Evolutionary conservation across 345 rosid species (phyloP).

Genomic region (Hibiscus tridactylites): DNA sequence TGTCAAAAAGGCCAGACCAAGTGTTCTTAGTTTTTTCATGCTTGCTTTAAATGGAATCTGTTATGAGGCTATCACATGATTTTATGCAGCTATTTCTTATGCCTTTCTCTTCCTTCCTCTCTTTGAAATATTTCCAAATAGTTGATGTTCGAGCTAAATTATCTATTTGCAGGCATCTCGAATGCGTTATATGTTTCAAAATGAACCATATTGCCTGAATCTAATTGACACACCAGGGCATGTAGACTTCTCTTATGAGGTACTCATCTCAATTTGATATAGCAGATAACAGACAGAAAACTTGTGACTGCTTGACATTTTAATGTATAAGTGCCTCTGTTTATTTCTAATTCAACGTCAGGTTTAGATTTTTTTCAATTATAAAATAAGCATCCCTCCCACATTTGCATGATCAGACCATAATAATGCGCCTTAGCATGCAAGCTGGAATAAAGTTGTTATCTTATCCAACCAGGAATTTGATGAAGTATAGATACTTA

Average conservation of each 20-base stretch:
- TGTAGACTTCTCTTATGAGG: slow-evolving; percentile 98
- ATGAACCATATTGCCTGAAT: slow-evolving; percentile 70
- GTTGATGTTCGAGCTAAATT: slow-evolving; percentile 1
- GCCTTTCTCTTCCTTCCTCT: not conserved
- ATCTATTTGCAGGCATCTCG: slow-evolving; percentile 66
- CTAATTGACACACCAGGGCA: slow-evolving; percentile 97
- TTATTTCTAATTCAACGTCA: slow-evolving; percentile 3
- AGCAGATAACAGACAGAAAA: not conserved
- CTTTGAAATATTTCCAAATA: not conserved
- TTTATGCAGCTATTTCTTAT: not conserved
- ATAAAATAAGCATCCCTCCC: not conserved
- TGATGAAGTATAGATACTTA: not conserved
- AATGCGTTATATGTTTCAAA: slow-evolving; percentile 72
- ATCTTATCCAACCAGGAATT: slow-evolving; percentile 2
- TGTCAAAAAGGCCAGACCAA: too few species aligned
- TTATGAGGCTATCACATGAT: not conserved
- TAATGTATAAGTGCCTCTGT: not conserved
- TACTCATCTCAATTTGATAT: slow-evolving; percentile 15
- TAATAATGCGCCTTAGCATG: not conserved
- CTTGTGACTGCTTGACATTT: not conserved
- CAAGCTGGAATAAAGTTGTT: not conserved
- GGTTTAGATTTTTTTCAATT: not conserved
- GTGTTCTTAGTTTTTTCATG: not conserved
- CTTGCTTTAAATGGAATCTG: not conserved
- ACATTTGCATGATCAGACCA: not conserved